Evolutionary conservation across 2,329 filamentous ascomycete genomes (phyloP).

Genomic region (Atkinsonella texensis): DNA sequence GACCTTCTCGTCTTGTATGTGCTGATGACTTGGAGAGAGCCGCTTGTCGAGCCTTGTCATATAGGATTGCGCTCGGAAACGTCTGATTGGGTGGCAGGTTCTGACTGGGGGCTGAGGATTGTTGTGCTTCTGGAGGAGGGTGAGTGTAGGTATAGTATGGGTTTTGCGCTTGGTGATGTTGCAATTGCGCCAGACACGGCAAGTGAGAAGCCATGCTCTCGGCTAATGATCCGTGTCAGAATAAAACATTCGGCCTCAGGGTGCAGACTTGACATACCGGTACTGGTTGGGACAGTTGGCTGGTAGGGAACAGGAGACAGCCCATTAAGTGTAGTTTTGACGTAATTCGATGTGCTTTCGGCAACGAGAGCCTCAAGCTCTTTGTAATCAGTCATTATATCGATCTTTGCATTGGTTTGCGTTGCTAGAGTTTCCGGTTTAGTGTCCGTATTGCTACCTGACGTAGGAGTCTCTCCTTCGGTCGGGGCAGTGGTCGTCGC

Average conservation of each 20-base stretch:
- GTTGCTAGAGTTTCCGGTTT: constrained; percentile 13
- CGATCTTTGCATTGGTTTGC: constrained; percentile 19
- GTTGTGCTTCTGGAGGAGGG: constrained; percentile 22
- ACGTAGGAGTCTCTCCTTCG: constrained; percentile 11
- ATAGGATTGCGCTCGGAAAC: constrained; percentile 41
- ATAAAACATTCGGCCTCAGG: background rate
- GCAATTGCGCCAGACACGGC: constrained; percentile 24
- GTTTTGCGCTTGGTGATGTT: constrained; percentile 25
- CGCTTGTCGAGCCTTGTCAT: constrained; percentile 47
- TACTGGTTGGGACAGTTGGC: constrained; percentile 28
- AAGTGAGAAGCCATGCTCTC: constrained; percentile 24
- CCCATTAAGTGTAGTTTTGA: constrained; percentile 30
- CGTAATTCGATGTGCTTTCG: constrained; percentile 32
- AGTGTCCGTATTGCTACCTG: constrained; percentile 15
- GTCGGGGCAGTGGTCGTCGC: constrained; percentile 9
- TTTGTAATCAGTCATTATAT: constrained; percentile 27
- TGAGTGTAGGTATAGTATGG: constrained; percentile 24
- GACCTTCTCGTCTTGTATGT: constrained; percentile 42
- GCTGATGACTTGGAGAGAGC: constrained; percentile 44
- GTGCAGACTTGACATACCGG: constrained; percentile 16
- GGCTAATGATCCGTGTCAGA: constrained; percentile 10
- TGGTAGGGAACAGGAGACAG: constrained; percentile 31
- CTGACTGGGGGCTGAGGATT: constrained; percentile 18
- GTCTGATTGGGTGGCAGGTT: constrained; percentile 44
- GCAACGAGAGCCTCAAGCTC: constrained; percentile 31